A percentile compares a stretch with the other conserved stretches of the same genome.
These are phyloP conservation scores for Penicillium diatomitis DNA, from an alignment of 495 filamentous ascomycete genomes.

Conservation along the genomic window DNA sequence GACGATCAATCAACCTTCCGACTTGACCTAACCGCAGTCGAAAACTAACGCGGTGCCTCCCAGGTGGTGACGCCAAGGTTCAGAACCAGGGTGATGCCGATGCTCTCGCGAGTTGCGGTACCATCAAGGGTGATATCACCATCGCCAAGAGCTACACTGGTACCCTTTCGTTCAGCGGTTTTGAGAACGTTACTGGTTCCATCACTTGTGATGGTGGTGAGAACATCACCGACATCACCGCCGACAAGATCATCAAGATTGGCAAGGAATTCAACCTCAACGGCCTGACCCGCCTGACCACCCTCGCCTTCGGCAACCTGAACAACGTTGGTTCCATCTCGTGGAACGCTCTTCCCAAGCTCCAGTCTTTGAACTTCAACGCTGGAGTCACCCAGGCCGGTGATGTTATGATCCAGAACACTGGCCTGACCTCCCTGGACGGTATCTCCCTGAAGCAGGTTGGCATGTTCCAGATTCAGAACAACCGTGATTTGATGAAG, in stretches of 20 bases:
- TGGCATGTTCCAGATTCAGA: conserved; percentile 62
- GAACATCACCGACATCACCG: conserved; percentile 46
- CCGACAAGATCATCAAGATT: conserved; percentile 38
- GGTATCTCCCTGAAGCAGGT: conserved; percentile 67
- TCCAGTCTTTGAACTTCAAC: conserved; percentile 58
- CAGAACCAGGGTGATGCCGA: conserved; percentile 63
- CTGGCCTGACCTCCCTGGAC: conserved; percentile 60
- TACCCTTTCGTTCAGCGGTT: conserved; percentile 33
- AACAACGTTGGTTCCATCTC: conserved; percentile 52
- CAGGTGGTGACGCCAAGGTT: conserved; percentile 45
- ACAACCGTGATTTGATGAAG: conserved; percentile 61
- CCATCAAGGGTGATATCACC: conserved; percentile 59
- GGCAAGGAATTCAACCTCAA: conserved; percentile 57
- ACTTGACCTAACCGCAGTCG: too few relatives aligned
- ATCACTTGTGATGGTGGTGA: conserved; percentile 52
- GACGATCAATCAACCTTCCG: too few relatives aligned
- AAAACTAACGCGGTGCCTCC: too few relatives aligned
- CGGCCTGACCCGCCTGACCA: conserved; percentile 54
- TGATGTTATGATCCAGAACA: conserved; percentile 70
- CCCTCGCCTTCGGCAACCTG: conserved; percentile 55
- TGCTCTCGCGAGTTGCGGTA: conserved; percentile 54
- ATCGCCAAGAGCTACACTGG: conserved; percentile 46
- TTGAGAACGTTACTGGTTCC: conserved; percentile 58
- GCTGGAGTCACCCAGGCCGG: conserved; percentile 53
- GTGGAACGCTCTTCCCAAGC: conserved; percentile 63